phyloP scores from a whole-genome alignment of 805 yeast species.

The Candida bentonensis region DNA sequence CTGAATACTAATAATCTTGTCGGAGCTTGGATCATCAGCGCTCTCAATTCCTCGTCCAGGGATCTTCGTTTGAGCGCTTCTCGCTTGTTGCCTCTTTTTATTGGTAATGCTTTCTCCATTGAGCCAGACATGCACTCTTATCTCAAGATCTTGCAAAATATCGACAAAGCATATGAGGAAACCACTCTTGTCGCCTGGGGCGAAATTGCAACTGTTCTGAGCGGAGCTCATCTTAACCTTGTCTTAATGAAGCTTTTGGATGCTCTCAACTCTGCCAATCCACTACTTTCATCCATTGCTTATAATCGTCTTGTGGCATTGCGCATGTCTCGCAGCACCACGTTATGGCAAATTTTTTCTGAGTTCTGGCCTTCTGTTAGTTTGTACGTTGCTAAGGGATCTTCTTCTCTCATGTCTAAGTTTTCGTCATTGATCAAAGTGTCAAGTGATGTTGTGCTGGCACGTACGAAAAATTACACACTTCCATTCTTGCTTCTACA shows the following conservation, averaged over 20 bases:
- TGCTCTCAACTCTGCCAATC: not conserved
- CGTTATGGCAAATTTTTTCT: not conserved
- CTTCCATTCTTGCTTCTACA: not conserved
- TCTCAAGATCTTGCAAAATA: not conserved
- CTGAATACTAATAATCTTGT: not conserved
- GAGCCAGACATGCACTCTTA: not conserved
- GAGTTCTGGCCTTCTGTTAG: not conserved
- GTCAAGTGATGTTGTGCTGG: not conserved
- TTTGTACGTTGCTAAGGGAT: not conserved
- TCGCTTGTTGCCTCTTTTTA: not conserved
- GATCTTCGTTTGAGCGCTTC: not conserved
- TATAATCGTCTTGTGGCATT: not conserved
- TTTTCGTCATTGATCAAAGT: not conserved
- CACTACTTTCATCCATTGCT: not conserved
- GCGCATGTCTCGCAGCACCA: not conserved
- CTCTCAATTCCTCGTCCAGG: not conserved
- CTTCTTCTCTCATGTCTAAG: not conserved
- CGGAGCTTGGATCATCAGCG: not conserved
- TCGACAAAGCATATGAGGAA: not conserved
- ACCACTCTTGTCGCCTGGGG: not conserved
- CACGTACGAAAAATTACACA: not conserved
- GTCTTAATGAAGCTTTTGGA: not conserved
- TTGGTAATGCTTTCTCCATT: not conserved
- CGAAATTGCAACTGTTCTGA: not conserved
- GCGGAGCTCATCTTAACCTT: not conserved